Conservation (phyloP, 2,329 filamentous ascomycete genomes). For the Alternaria panax region DNA sequence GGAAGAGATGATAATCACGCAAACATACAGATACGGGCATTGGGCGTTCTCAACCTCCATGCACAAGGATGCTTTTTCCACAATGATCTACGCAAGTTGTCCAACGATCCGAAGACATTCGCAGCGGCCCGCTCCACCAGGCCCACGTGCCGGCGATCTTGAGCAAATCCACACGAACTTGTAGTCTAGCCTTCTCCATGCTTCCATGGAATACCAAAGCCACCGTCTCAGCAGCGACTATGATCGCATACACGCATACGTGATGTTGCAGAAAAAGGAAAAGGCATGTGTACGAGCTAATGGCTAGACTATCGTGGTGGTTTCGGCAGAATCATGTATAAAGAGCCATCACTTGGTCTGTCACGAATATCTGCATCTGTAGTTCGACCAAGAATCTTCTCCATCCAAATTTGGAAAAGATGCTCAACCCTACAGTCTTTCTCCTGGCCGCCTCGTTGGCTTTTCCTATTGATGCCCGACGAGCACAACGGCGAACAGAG, state of each 20-base stretch:
- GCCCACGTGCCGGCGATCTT: not conserved
- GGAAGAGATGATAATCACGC: not conserved
- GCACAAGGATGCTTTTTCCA: not conserved
- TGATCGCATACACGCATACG: not conserved
- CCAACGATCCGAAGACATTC: not conserved
- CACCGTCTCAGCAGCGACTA: fast-evolving
- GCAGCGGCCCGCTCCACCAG: not conserved
- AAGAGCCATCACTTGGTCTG: not conserved
- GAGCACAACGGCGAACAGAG: not conserved
- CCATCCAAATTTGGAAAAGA: not conserved
- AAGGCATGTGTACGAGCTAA: not conserved
- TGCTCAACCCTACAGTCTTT: not conserved
- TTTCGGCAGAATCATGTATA: not conserved
- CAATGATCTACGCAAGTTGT: not conserved
- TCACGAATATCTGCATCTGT: not conserved
- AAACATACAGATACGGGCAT: too few species aligned
- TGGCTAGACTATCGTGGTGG: not conserved
- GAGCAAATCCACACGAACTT: not conserved
- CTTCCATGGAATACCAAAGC: not conserved
- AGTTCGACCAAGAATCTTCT: not conserved
- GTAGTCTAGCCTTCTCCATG: not conserved
- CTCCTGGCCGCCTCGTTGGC: not conserved
- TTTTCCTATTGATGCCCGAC: not conserved
- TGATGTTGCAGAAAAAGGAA: not conserved
- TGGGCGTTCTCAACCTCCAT: not conserved